These are phyloP conservation scores for Calonectria ilicicola DNA, from an alignment of 2,329 filamentous ascomycete genomes.

Conservation along the genomic window DNA sequence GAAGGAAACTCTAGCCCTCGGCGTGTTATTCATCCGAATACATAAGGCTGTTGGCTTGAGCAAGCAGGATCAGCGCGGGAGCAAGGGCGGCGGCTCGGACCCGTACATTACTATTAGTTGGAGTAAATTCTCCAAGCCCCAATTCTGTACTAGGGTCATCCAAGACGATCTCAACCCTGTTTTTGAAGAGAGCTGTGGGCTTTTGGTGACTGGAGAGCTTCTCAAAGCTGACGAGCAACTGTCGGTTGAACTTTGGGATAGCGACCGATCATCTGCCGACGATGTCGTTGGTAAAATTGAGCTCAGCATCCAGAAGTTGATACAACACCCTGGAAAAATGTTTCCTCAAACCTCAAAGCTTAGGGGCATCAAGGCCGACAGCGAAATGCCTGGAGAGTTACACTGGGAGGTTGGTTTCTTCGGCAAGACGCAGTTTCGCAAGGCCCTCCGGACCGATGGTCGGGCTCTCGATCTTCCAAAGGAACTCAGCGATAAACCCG, in stretches of 20 bases:
- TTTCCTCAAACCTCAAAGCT: slow-evolving; percentile 89
- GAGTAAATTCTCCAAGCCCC: slow-evolving; percentile 96
- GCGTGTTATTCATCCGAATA: slow-evolving; percentile 92
- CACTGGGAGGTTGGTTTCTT: slow-evolving; percentile 98
- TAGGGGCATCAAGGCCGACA: slow-evolving; percentile 84
- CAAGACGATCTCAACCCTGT: slow-evolving; percentile 94
- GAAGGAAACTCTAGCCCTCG: slow-evolving; percentile 88
- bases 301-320: slow-evolving; percentile 92
- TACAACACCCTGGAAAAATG: slow-evolving; percentile 92
- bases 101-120: slow-evolving; percentile 96
- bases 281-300: slow-evolving; percentile 97
- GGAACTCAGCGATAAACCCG: slow-evolving; percentile 77
- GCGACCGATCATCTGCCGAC: slow-evolving; percentile 90
- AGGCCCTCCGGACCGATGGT: slow-evolving; percentile 86
- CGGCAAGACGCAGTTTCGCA: slow-evolving; percentile 87
- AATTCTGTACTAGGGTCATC: slow-evolving; percentile 97
- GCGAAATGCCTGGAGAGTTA: slow-evolving; percentile 90
- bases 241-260: slow-evolving; percentile 96
- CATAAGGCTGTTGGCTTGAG: slow-evolving; percentile 88
- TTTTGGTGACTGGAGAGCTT: slow-evolving; percentile 88
- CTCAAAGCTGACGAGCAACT: slow-evolving; percentile 95
- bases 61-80: slow-evolving; percentile 89
- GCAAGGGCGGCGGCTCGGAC: slow-evolving; percentile 88
- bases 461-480: slow-evolving; percentile 83
- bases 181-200: slow-evolving; percentile 88